Conservation (phyloP, 225 moss, liverwort and hornwort genomes). For the Polytrichum formosum region DNA sequence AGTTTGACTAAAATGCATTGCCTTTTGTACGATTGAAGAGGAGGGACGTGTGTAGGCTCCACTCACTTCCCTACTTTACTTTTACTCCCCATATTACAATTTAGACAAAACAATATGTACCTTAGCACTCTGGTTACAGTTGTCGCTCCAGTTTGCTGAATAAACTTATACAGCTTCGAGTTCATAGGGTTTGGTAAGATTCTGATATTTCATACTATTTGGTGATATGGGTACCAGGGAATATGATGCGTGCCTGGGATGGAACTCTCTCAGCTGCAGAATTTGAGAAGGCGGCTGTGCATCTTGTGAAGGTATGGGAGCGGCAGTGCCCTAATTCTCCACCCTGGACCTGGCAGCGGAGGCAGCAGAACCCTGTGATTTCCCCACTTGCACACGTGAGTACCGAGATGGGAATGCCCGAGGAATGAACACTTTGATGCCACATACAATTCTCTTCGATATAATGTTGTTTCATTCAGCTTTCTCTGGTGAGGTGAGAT, state of each 20-base stretch:
- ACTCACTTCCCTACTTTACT: too few relatives aligned
- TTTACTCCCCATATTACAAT: too few relatives aligned
- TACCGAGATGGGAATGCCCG: background rate
- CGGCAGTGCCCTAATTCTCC: constrained; percentile 41
- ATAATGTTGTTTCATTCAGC: background rate
- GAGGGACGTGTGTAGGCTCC: too few relatives aligned
- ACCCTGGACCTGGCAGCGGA: constrained; percentile 44
- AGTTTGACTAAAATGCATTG: too few relatives aligned
- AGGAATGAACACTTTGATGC: background rate
- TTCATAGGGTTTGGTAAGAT: too few relatives aligned
- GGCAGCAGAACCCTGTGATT: background rate
- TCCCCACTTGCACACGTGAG: constrained; percentile 29
- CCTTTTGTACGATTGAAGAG: too few relatives aligned
- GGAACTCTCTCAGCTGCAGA: constrained; percentile 46
- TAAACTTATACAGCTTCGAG: too few relatives aligned
- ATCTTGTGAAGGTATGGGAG: constrained; percentile 44
- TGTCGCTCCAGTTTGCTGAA: too few relatives aligned
- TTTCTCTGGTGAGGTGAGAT: background rate
- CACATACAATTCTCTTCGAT: background rate
- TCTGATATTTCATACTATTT: too few relatives aligned
- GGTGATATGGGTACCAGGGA: background rate
- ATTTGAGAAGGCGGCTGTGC: constrained; percentile 41
- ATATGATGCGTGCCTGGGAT: constrained; percentile 32
- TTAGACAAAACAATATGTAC: too few relatives aligned
- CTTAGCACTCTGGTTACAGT: too few relatives aligned